Conservation (phyloP, 768 basidiomycete genomes). For the Suillus cothurnatus region DNA sequence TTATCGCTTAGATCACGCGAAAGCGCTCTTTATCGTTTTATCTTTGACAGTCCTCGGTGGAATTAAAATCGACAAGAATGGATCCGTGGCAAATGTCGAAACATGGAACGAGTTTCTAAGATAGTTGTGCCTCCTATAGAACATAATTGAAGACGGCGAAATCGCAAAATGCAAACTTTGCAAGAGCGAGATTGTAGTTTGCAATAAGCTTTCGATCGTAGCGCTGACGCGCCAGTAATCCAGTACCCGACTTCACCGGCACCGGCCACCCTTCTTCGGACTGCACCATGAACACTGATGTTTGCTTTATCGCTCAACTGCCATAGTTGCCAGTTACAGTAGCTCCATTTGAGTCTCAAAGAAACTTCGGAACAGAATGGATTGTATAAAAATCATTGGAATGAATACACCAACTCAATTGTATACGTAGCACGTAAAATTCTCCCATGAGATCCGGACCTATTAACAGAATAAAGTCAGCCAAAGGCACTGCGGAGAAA, state of each 20-base stretch:
- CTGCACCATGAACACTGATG: too few relatives aligned
- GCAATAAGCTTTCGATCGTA: too few relatives aligned
- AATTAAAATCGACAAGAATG: background rate
- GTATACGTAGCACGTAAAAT: background rate
- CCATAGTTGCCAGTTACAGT: background rate
- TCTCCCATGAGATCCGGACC: background rate
- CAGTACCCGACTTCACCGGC: too few relatives aligned
- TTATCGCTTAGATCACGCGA: background rate
- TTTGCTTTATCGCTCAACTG: background rate
- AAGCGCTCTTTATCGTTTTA: background rate
- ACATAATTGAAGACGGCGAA: too few relatives aligned
- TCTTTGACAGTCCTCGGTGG: too few relatives aligned
- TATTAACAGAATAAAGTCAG: conserved; percentile 9
- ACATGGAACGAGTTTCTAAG: too few relatives aligned
- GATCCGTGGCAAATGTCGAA: too few relatives aligned
- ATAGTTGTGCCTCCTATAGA: too few relatives aligned
- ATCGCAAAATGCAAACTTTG: too few relatives aligned
- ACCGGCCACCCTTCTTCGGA: too few relatives aligned
- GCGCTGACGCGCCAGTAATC: too few relatives aligned
- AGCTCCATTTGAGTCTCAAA: background rate
- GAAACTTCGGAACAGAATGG: background rate
- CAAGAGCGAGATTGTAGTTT: too few relatives aligned
- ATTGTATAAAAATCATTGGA: background rate
- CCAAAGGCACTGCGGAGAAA: background rate
- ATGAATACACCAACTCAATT: background rate